phyloP scores from a whole-genome alignment of 2,329 filamentous ascomycete genomes.

The Mycosphaerelloides madeirae region DNA sequence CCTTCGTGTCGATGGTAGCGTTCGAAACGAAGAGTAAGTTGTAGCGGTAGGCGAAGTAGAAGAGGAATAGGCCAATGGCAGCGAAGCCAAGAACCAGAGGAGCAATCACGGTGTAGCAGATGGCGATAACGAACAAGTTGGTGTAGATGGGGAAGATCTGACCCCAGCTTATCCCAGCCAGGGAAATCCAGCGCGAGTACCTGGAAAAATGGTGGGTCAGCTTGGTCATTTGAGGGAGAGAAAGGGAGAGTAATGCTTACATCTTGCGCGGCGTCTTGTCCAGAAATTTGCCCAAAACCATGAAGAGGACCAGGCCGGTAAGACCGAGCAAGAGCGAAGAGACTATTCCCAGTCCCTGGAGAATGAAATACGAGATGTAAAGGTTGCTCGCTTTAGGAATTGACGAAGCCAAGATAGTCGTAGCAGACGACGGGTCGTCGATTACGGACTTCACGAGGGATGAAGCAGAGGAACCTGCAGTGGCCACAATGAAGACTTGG shows the following conservation, averaged over 20 bases:
- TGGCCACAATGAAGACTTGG: constrained; percentile 86
- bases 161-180: constrained; percentile 76
- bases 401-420: constrained; percentile 29
- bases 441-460: constrained; percentile 65
- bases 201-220: too few relatives aligned
- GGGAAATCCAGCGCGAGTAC: constrained; percentile 71
- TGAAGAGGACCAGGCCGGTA: constrained; percentile 67
- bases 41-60: constrained; percentile 86
- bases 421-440: constrained; percentile 43
- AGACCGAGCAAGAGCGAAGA: constrained; percentile 70
- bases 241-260: too few relatives aligned
- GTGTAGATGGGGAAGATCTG: constrained; percentile 77
- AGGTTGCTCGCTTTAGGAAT: constrained; percentile 85
- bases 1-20: constrained; percentile 77
- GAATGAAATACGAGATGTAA: constrained; percentile 90
- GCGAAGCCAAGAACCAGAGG: constrained; percentile 81
- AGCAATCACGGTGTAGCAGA: constrained; percentile 82
- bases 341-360: constrained; percentile 81
- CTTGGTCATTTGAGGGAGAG: too few relatives aligned
- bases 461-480: constrained; percentile 74
- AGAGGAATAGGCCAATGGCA: constrained; percentile 68
- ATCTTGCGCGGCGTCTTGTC: constrained; percentile 74
- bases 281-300: constrained; percentile 68
- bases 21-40: constrained; percentile 85
- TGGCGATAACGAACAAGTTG: constrained; percentile 67